These are phyloP conservation scores for Candida maesae DNA, from an alignment of 805 yeast species.

Conservation along the genomic window DNA sequence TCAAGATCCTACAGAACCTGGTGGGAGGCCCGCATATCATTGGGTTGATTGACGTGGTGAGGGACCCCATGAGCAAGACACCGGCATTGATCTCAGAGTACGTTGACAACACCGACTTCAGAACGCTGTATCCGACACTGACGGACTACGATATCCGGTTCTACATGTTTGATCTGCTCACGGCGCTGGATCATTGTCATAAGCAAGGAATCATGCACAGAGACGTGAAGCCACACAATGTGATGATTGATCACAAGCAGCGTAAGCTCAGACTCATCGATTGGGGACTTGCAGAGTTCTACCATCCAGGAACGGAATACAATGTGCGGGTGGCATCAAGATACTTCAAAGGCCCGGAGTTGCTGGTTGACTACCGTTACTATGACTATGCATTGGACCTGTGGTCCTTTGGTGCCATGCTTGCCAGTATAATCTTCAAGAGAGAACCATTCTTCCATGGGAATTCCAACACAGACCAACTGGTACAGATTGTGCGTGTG, in stretches of 20 bases:
- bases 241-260: conserved; percentile 79
- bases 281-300: conserved; percentile 94
- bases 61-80: conserved; percentile 79
- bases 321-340: conserved; percentile 91
- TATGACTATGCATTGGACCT: conserved; percentile 87
- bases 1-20: conserved; percentile 80
- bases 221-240: conserved; percentile 91
- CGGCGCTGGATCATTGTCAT: conserved; percentile 84
- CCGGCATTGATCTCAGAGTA: conserved; percentile 88
- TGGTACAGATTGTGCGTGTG: conserved; percentile 85
- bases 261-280: conserved; percentile 72
- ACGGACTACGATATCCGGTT: conserved; percentile 69
- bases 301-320: conserved; percentile 85
- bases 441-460: conserved; percentile 94
- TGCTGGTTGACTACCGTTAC: conserved; percentile 73
- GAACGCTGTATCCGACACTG: conserved; percentile 80
- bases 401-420: conserved; percentile 91
- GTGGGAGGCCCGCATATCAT: conserved; percentile 82
- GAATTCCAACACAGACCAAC: conserved; percentile 84
- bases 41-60: conserved; percentile 73
- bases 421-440: conserved; percentile 83
- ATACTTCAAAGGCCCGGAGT: conserved; percentile 89
- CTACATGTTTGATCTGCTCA: conserved; percentile 78
- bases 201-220: conserved; percentile 94
- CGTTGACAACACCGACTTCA: conserved; percentile 79